Evolutionary conservation across 1,139 yeast genomes (phyloP), one percentile per base, ranked within the genome.

Genomic region (Debaryomycetaceae sp.): DNA sequence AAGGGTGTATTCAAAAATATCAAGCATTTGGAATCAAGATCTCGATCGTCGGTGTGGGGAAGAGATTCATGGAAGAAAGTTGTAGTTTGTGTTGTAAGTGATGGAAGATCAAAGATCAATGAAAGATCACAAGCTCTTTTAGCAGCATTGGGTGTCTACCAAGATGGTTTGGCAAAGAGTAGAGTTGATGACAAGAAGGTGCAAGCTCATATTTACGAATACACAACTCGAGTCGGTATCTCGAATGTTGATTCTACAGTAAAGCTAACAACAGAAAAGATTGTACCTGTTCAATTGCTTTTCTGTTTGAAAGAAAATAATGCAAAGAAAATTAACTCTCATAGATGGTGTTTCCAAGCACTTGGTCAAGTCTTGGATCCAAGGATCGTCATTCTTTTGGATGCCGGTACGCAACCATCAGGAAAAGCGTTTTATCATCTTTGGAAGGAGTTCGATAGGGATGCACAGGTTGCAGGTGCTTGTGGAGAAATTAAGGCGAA

Each of bases 291-390:
- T 7, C 79, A 74, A 53, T 61, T 74, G 55, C 57, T 74, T 33
- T 74, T 74, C 50, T 73, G 78, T 48, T 65, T 74, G 52, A 74
- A 74, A 54, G 79, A 74, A 56, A 63, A 65, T 41, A 74, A 74
- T 51, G 76, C 78, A 14, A 73, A 73, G 49, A 74, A 74, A 54
- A 74, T 74, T 53, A 74, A 74, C 51, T 71, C 77, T 36, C 79
- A 74, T 54, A 63, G 79, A 55, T 74, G 79, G 79, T 74, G 78
- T 57, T 72, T 74, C 60, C 77, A 74, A 56, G 78, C 78, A 13
- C 60, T 74, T 41, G 72, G 76, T 34, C 72, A 69, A 52, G 72
- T 72, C 6, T 62, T 74, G 44, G 69, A 73, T 43, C 79, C 79
- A 2, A 68, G 66, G 39, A 60, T 71, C 36, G 77, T 74, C 5